A percentile compares a stretch with the other conserved stretches of the same genome.
Conservation (phyloP, 2,329 filamentous ascomycete genomes). For the Verticillium nubilum region DNA sequence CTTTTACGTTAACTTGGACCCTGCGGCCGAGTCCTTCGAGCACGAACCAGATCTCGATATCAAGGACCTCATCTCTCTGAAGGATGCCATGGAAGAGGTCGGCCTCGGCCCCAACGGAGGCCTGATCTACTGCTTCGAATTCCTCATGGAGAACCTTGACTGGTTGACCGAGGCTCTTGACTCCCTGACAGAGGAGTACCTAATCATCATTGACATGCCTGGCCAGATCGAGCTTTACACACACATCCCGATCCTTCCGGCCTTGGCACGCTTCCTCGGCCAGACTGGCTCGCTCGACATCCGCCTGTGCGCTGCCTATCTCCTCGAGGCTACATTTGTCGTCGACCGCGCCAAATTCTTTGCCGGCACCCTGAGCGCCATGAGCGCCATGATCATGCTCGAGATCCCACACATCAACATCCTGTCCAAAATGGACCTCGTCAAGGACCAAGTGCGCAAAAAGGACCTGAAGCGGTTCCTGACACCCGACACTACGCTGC, state of each 20-base stretch:
- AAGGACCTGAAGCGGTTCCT: conserved; percentile 86
- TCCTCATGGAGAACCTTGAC: conserved; percentile 89
- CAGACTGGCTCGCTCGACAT: conserved; percentile 78
- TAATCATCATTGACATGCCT: conserved; percentile 98
- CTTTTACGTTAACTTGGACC: conserved; percentile 98
- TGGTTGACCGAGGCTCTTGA: conserved; percentile 84
- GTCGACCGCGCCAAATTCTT: conserved; percentile 97
- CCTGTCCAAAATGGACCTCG: conserved; percentile 94
- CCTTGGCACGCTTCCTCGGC: conserved; percentile 75
- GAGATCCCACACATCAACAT: conserved; percentile 97
- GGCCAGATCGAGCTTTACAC: conserved; percentile 99
- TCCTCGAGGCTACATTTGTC: conserved; percentile 93
- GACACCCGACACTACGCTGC: conserved; percentile 74
- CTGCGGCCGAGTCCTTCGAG: conserved; percentile 86
- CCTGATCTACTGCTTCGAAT: conserved; percentile 95
- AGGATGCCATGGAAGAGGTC: conserved; percentile 96
- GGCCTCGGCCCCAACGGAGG: conserved; percentile 86
- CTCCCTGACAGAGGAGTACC: conserved; percentile 83
- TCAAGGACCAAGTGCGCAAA: conserved; percentile 83
- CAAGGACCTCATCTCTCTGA: conserved; percentile 86
- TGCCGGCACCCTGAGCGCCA: conserved; percentile 87
- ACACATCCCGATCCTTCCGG: conserved; percentile 86
- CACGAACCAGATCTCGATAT: conserved; percentile 93
- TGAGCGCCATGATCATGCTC: conserved; percentile 99
- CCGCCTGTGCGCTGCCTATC: conserved; percentile 86